Percentiles rank a stretch among this genome's conserved stretches.
These are phyloP conservation scores for Prunus yedoensis DNA, from an alignment of 331 rosid species.

Conservation along the genomic window DNA sequence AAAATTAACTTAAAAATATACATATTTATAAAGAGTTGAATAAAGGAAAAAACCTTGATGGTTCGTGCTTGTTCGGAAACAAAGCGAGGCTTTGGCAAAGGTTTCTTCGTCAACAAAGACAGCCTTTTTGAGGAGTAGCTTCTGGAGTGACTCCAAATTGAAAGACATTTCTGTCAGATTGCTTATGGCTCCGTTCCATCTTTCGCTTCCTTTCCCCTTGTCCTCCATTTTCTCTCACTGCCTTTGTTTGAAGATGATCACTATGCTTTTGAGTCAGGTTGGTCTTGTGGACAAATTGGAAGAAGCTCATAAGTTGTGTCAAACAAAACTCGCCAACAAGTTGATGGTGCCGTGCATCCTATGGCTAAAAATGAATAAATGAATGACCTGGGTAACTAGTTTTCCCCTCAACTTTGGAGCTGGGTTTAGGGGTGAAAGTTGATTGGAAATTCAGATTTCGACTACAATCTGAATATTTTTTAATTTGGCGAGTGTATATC, in stretches of 20 bases:
- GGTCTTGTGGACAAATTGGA: neutral
- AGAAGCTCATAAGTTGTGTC: too few relatives aligned
- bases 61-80: constrained; percentile 85
- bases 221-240: constrained; percentile 49
- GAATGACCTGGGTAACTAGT: too few relatives aligned
- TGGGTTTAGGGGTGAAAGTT: too few relatives aligned
- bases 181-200: constrained; percentile 86
- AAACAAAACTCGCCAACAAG: too few relatives aligned
- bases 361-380: too few relatives aligned
- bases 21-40: neutral
- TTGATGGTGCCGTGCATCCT: too few relatives aligned
- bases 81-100: constrained; percentile 79
- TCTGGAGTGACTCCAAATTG: constrained; percentile 79
- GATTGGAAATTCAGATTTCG: too few relatives aligned
- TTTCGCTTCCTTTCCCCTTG: constrained; percentile 60
- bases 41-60: constrained; percentile 49
- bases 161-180: constrained; percentile 84
- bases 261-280: neutral
- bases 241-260: neutral
- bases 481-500: too few relatives aligned
- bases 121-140: constrained; percentile 80
- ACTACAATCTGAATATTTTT: too few relatives aligned
- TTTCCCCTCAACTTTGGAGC: too few relatives aligned
- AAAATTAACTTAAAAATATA: neutral
- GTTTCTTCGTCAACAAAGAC: constrained; percentile 86